These are phyloP conservation scores for Debaryomyces nepalensis DNA, from an alignment of 1,139 yeast genomes.

Conservation along the genomic window DNA sequence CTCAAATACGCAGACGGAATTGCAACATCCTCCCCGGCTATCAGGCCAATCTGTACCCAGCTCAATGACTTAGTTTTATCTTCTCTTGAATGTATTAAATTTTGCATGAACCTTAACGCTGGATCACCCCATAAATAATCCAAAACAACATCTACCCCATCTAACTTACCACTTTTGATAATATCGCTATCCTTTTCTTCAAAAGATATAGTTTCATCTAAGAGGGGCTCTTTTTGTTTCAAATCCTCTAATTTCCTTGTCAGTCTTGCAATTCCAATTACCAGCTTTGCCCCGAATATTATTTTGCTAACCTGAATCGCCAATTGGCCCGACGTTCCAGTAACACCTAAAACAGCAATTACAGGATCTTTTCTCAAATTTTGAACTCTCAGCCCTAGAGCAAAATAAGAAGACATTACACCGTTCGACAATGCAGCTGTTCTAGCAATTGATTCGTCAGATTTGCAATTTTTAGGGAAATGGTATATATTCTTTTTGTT, in stretches of 20 bases:
- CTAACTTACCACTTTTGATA: conserved; percentile 1
- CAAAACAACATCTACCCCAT: conserved; percentile 10
- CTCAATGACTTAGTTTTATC: conserved; percentile 15
- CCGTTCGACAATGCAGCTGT: conserved; percentile 12
- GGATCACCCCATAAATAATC: conserved; percentile 13
- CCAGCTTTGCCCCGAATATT: conserved; percentile 20
- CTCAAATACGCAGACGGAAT: conserved; percentile 22
- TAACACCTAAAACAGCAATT: conserved; percentile 23
- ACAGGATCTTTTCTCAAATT: conserved; percentile 14
- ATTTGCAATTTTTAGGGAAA: conserved; percentile 4
- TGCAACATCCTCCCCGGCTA: conserved; percentile 22
- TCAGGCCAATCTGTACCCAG: conserved; percentile 28
- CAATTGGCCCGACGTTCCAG: conserved; percentile 24
- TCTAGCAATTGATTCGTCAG: conserved; percentile 7
- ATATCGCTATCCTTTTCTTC: conserved; percentile 8
- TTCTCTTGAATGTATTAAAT: conserved; percentile 2
- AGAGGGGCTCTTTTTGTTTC: background rate
- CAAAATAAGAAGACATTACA: conserved; percentile 8
- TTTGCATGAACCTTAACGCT: conserved; percentile 5
- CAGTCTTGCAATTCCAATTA: conserved; percentile 19
- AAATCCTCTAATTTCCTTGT: background rate
- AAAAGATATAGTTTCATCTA: conserved; percentile 10
- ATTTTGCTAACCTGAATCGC: conserved; percentile 22
- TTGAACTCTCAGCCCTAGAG: conserved; percentile 9
- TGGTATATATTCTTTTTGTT: conserved; percentile 4